Conservation (phyloP, 495 filamentous ascomycete species). For the Clohesyomyces aquaticus region DNA sequence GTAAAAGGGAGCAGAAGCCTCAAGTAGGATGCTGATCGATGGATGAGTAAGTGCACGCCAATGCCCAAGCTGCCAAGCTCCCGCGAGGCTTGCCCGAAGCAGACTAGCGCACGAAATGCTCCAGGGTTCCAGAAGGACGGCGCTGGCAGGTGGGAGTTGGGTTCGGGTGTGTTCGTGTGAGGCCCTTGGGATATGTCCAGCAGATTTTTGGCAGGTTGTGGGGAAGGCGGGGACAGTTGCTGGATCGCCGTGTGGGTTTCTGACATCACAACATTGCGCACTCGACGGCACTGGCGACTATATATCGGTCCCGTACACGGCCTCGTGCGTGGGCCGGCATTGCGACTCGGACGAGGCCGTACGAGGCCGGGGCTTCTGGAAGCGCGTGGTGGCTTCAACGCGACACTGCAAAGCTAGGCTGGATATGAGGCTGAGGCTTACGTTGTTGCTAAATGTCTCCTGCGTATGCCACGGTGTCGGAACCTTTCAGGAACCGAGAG, state of each 20-base stretch:
- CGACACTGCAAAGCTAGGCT: too few species aligned
- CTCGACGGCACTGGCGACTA: background rate
- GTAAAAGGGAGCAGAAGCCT: background rate
- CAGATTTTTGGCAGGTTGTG: too few species aligned
- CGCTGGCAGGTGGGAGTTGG: conserved; percentile 1
- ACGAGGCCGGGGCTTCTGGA: background rate
- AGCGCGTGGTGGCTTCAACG: too few species aligned
- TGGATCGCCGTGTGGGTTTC: background rate
- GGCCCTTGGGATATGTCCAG: too few species aligned
- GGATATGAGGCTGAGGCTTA: conserved; percentile 1
- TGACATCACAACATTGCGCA: background rate
- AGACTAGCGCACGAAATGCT: conserved; percentile 17
- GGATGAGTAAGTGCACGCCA: conserved; percentile 21
- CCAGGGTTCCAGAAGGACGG: background rate
- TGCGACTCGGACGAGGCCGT: background rate
- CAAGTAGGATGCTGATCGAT: conserved; percentile 15
- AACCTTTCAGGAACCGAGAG: too few species aligned
- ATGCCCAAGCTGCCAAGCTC: background rate
- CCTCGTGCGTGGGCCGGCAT: too few species aligned
- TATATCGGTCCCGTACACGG: too few species aligned
- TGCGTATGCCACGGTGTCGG: background rate
- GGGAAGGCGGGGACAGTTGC: background rate
- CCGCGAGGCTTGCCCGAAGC: background rate
- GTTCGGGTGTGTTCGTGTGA: too few species aligned
- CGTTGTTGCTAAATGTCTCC: conserved; percentile 18